A percentile compares a stretch with the other conserved stretches of the same genome.
Evolutionary conservation across 2,329 filamentous ascomycete species (phyloP).

Genomic region (Penicillium sp.): DNA sequence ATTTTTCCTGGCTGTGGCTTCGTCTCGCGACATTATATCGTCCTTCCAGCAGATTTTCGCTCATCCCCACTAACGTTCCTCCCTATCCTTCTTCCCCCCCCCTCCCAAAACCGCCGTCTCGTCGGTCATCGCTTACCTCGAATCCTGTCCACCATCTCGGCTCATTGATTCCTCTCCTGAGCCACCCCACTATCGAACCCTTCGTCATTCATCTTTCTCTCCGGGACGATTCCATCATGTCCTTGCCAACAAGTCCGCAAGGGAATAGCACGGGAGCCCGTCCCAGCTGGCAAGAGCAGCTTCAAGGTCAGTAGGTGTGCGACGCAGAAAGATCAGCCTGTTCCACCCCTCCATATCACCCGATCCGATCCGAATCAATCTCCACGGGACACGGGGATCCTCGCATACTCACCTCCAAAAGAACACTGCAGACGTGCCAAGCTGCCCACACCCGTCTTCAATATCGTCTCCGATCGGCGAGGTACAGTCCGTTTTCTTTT

Average conservation of each 20-base stretch:
- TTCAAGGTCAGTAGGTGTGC: slow-evolving; percentile 44
- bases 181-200: background rate
- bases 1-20: no score
- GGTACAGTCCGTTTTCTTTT: slow-evolving; percentile 43
- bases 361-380: no score
- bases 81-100: background rate
- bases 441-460: slow-evolving; percentile 54
- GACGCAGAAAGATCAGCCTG: no score
- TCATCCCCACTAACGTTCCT: background rate
- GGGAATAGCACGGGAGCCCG: slow-evolving; percentile 16
- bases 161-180: background rate
- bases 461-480: slow-evolving; percentile 68
- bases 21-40: background rate
- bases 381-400: no score
- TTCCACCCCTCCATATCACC: no score
- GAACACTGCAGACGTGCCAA: slow-evolving; percentile 54
- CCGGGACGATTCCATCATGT: slow-evolving; percentile 17
- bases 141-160: slow-evolving; percentile 5
- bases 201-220: slow-evolving; percentile 1
- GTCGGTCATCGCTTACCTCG: slow-evolving; percentile 1
- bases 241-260: slow-evolving; percentile 20
- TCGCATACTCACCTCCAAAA: slow-evolving; percentile 24
- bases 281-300: slow-evolving; percentile 51
- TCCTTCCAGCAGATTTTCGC: slow-evolving; percentile 1
- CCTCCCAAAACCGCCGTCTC: background rate